These are phyloP conservation scores for Populus euphratica DNA, from an alignment of 345 rosid genomes.

Conservation along the genomic window DNA sequence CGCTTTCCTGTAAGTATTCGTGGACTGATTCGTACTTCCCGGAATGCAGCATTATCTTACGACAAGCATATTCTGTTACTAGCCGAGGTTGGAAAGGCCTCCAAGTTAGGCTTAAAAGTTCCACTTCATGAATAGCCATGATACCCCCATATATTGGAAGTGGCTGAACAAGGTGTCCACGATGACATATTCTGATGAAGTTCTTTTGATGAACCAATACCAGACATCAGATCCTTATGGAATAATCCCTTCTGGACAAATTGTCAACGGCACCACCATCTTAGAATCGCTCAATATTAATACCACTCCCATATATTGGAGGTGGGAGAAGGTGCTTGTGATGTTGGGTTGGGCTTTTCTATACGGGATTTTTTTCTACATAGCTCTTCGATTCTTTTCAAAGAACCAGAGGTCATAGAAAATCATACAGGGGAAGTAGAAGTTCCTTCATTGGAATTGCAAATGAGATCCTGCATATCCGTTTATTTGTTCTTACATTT, in stretches of 20 bases:
- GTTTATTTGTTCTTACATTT: no score
- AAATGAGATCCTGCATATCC: no score
- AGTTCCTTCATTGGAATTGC: no score
- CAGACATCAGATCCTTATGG: slow-evolving; percentile 33
- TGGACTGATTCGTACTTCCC: slow-evolving; percentile 83
- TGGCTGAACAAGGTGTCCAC: slow-evolving; percentile 80
- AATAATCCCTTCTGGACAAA: neutral
- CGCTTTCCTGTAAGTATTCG: slow-evolving; percentile 61
- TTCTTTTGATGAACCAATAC: slow-evolving; percentile 59
- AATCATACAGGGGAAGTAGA: neutral
- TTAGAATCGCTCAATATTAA: slow-evolving; percentile 34
- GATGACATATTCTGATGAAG: slow-evolving; percentile 65
- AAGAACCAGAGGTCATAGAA: slow-evolving; percentile 51
- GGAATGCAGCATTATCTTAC: slow-evolving; percentile 84
- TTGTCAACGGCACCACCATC: slow-evolving; percentile 30
- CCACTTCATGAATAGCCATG: slow-evolving; percentile 50
- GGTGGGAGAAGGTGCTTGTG: slow-evolving; percentile 46
- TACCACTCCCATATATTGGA: slow-evolving; percentile 10
- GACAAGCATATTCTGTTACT: slow-evolving; percentile 41
- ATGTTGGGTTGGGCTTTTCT: slow-evolving; percentile 61
- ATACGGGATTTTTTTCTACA: slow-evolving; percentile 52
- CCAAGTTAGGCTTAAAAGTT: slow-evolving; percentile 33
- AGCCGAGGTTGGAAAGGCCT: no score
- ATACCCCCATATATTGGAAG: slow-evolving; percentile 45
- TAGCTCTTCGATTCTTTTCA: slow-evolving; percentile 53